Percentiles rank a stretch among this genome's conserved stretches.
phyloP scores from a whole-genome alignment of 495 filamentous ascomycete genomes.

The Evansstolkia leycettana region DNA sequence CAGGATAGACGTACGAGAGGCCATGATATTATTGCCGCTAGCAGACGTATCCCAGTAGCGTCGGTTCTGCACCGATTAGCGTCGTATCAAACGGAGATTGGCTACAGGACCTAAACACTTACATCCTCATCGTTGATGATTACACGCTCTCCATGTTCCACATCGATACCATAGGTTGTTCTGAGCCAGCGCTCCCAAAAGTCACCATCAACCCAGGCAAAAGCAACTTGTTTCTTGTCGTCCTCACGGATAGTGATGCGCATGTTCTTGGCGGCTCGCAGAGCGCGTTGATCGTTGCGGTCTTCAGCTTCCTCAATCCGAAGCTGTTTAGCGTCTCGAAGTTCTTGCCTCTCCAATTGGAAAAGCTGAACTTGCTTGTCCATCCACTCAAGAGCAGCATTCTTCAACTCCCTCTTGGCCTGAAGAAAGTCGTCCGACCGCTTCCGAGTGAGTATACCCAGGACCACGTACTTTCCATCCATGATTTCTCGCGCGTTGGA shows the following conservation, averaged over 20 bases:
- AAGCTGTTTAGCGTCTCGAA: slow-evolving; percentile 87
- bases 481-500: slow-evolving; percentile 89
- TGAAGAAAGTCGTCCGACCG: slow-evolving; percentile 65
- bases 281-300: slow-evolving; percentile 74
- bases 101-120: slow-evolving; percentile 25
- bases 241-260: slow-evolving; percentile 78
- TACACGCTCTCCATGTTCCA: slow-evolving; percentile 75
- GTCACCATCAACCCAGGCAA: slow-evolving; percentile 96
- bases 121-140: slow-evolving; percentile 97
- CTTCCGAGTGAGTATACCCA: slow-evolving; percentile 75
- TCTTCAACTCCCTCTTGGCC: slow-evolving; percentile 84
- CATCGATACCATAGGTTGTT: slow-evolving; percentile 84
- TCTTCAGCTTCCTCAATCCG: slow-evolving; percentile 95
- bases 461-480: slow-evolving; percentile 82
- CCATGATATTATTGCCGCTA: slow-evolving; percentile 75
- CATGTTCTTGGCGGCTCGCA: slow-evolving; percentile 83
- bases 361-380: slow-evolving; percentile 84
- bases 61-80: slow-evolving; percentile 51
- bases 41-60: slow-evolving; percentile 91
- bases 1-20: slow-evolving; percentile 85
- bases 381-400: slow-evolving; percentile 93
- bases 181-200: slow-evolving; percentile 98
- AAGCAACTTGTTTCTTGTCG: slow-evolving; percentile 77
- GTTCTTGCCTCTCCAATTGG: slow-evolving; percentile 80
- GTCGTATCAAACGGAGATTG: background rate